Evolutionary conservation across 345 rosid genomes (phyloP).

Genomic region (Turnera subulata): DNA sequence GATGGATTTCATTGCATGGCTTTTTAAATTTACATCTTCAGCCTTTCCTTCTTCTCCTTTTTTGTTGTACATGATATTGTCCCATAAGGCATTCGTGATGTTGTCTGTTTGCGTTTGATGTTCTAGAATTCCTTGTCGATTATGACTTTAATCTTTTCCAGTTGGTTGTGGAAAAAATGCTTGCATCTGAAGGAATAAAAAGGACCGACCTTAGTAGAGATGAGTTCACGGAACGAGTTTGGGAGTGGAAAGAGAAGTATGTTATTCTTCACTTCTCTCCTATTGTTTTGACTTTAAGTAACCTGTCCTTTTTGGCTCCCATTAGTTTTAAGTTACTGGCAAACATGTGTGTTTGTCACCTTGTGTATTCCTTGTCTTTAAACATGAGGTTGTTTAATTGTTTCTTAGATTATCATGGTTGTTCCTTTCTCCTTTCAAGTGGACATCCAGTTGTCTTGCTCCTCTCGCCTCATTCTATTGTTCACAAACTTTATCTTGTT

Average conservation of each 20-base stretch:
- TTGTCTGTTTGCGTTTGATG: slow-evolving; percentile 4
- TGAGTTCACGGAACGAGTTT: slow-evolving; percentile 82
- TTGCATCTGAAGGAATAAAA: slow-evolving; percentile 85
- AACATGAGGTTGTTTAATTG: background rate
- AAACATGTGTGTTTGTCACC: background rate
- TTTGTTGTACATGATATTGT: background rate
- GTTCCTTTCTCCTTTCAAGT: background rate
- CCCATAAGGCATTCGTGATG: slow-evolving; percentile 2
- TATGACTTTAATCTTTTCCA: slow-evolving; percentile 26
- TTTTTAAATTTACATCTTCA: too few relatives aligned
- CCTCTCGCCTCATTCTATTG: too few relatives aligned
- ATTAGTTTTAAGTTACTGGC: too few relatives aligned
- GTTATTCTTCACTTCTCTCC: slow-evolving; percentile 17
- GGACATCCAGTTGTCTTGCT: too few relatives aligned
- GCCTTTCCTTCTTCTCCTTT: too few relatives aligned
- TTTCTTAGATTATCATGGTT: background rate
- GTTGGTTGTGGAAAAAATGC: slow-evolving; percentile 97
- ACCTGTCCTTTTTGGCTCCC: background rate
- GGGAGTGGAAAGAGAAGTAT: slow-evolving; percentile 99
- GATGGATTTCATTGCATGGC: background rate
- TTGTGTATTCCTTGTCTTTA: too few relatives aligned
- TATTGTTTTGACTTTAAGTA: background rate
- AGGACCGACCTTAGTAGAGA: slow-evolving; percentile 78
- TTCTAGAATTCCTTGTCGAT: slow-evolving; percentile 17
- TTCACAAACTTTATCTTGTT: too few relatives aligned